A percentile compares a stretch with the other conserved stretches of the same genome.
phyloP scores from a whole-genome alignment of 2,329 filamentous ascomycete species.

The Fusarium nisikadoi region DNA sequence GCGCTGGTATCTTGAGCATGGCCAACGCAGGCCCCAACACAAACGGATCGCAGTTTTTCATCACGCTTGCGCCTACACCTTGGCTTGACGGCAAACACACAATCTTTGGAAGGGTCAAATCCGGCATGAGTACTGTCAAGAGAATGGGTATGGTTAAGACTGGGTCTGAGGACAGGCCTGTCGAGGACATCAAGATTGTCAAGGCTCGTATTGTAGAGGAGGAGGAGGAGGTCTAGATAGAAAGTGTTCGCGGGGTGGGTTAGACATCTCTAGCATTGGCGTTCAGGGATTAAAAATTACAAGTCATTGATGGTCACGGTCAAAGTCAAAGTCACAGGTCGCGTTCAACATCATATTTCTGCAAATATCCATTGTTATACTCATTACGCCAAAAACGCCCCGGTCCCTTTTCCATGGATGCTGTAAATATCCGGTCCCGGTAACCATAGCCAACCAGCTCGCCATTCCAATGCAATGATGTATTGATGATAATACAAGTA shows the following conservation, averaged over 20 bases:
- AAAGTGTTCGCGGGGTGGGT: neutral
- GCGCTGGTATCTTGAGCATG: constrained; percentile 95
- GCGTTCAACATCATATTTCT: constrained; percentile 11
- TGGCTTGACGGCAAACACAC: constrained; percentile 98
- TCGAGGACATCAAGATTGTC: constrained; percentile 84
- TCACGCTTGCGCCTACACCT: constrained; percentile 92
- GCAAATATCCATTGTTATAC: constrained; percentile 42
- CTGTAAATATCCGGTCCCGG: constrained; percentile 43
- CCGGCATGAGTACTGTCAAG: constrained; percentile 83
- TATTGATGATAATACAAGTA: constrained; percentile 41
- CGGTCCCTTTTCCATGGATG: constrained; percentile 45
- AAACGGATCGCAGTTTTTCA: constrained; percentile 95
- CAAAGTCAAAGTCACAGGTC: constrained; percentile 9
- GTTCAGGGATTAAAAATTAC: constrained; percentile 30
- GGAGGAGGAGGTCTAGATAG: constrained; percentile 51
- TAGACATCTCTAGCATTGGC: constrained; percentile 27
- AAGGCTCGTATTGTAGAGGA: constrained; percentile 76
- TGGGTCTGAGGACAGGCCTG: constrained; percentile 80
- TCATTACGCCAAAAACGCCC: constrained; percentile 44
- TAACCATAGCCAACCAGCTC: constrained; percentile 41
- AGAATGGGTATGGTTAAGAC: constrained; percentile 91
- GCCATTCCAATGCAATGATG: constrained; percentile 44
- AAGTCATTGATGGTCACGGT: neutral
- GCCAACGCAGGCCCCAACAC: constrained; percentile 93
- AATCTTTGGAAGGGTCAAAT: constrained; percentile 91